Base-by-base conservation (phyloP, 1,284 basidiomycete species). In the Papiliotrema nemorosa region DNA sequence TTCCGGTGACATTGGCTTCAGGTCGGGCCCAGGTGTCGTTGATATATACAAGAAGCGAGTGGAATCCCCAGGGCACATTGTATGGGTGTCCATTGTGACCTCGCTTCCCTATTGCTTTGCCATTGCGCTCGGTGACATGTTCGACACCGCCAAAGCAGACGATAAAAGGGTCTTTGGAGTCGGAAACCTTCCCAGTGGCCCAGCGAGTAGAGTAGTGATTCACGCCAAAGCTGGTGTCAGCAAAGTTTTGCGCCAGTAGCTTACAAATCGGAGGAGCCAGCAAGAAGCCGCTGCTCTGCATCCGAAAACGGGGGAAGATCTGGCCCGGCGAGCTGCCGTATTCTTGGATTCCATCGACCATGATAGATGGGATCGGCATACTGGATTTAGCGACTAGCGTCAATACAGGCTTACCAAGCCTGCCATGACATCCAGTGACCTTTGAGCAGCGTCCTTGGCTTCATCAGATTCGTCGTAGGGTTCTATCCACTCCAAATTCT, bases 41-140 rank as follows among this genome's bases (percentile, higher is more conserved):
- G 42, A 87, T 73, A 69, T 86, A 87, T 64, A 83, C 84, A 38
- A 88, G 76, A 20, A 87, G 77, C 76, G 80, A 63, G 31, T 59
- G 59, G 56, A 63, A 69, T 1, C 66, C 67, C 64, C 63, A 72
- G 27, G 66, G 63, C 22, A 63, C 67, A 51, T 59, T 16, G 46
- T 59, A 58, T 5, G 66, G 64, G 46, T 64, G 66, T 20, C 63
- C 66, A 25, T 49, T 49, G 24, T 63, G 45, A 10, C 64, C 62
- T 16, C 43, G 48, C 39, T 54, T 52, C 2, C 66, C 64, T 24
- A 67, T 63, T 3, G 21, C 24, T 36, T 58, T 50, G 2, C 63
- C 66, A 36, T 61, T 58, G 35, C 53, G 53, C 42, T 62, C 60
- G 14, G 40, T 43, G 0, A 59, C 54, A 12, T 38, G 38, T 37